Conservation (phyloP, 1,284 basidiomycete genomes). For the Ceratobasidium papillatum region DNA sequence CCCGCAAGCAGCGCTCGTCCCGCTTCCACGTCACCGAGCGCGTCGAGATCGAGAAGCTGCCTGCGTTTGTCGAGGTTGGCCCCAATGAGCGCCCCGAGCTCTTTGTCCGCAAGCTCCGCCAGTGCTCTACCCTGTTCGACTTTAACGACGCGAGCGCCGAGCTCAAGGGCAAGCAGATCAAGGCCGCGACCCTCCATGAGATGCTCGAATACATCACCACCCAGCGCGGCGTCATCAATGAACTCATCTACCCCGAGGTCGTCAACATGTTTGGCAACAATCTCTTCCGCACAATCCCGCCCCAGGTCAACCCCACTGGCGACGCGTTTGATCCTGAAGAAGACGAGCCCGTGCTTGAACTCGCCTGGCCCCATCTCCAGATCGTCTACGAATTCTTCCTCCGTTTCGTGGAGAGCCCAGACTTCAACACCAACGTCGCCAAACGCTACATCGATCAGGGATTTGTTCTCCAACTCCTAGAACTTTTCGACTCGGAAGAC, state of each 20-base stretch:
- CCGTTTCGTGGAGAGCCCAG: slow-evolving; percentile 96
- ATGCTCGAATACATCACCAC: slow-evolving; percentile 99
- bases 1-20: slow-evolving; percentile 93
- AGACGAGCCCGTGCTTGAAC: slow-evolving; percentile 97
- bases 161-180: slow-evolving; percentile 97
- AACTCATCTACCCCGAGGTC: slow-evolving; percentile 98
- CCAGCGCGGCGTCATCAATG: slow-evolving; percentile 95
- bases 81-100: slow-evolving; percentile 88
- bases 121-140: slow-evolving; percentile 97
- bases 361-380: slow-evolving; percentile 99
- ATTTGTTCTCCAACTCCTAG: slow-evolving; percentile 95
- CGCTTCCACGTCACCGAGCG: slow-evolving; percentile 96
- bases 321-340: slow-evolving; percentile 99
- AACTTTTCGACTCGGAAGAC: slow-evolving; percentile 99
- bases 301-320: slow-evolving; percentile 96
- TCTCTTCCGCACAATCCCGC: slow-evolving; percentile 99
- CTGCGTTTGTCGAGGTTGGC: slow-evolving; percentile 93
- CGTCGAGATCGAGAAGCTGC: slow-evolving; percentile 94
- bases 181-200: slow-evolving; percentile 96
- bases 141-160: slow-evolving; percentile 98
- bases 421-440: slow-evolving; percentile 98
- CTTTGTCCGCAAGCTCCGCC: slow-evolving; percentile 94
- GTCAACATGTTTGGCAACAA: slow-evolving; percentile 98
- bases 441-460: slow-evolving; percentile 97
- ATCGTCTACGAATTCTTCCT: slow-evolving; percentile 99